Base-by-base conservation (phyloP, 495 filamentous ascomycete species). In the Penicillium antarcticum region DNA sequence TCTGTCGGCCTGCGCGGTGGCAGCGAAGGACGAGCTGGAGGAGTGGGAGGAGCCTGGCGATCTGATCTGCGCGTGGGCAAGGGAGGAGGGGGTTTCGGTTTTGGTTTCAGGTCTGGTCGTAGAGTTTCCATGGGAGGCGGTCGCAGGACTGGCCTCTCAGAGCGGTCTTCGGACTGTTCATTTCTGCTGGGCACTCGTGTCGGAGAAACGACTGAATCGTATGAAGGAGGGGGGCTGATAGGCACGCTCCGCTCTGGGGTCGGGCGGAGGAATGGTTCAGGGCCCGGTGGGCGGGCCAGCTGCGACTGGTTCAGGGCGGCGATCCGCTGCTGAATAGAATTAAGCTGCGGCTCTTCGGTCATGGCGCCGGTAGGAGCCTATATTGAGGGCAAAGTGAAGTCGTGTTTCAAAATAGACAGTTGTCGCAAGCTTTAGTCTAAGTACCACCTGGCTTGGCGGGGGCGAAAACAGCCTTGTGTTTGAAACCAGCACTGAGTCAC, bases 301-400 rank as follows among this genome's bases (percentile, higher is more conserved):
- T 86, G 75, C 32, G 77, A 71, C 45, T 79, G 70, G 53, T 85
- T 84, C 38, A 86, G 63, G 18, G 78, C 73, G 38, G 80, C 79
- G 51, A 87, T 85, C 42, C 83, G 79, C 41, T 76, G 68, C 58
- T 79, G 73, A 47, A 86, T 81, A 5, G 81, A 82, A 26, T 69
- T 58, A 17, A 73, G 58, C 53, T 73, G 73, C 12, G 69, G 51
- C 45, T 73, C 73, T 43, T 77, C 74, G 7, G 67, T 52, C 60
- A 64, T 67, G 17, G 14, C 36, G 33, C 41, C 16, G 39, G 41
- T 29, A 26, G 16, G 9, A 42, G 23, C 16, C 31, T 45, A 5
- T 35, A 13, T 45, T 4, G 39, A 26, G 31, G 37, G 36, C 18
- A 18, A 29, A 29, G 26, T 21, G 21, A 41, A 4, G 34, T 23